These are phyloP conservation scores for Vanderwaltozyma tropicalis DNA, from an alignment of 805 yeast species.

Conservation along the genomic window DNA sequence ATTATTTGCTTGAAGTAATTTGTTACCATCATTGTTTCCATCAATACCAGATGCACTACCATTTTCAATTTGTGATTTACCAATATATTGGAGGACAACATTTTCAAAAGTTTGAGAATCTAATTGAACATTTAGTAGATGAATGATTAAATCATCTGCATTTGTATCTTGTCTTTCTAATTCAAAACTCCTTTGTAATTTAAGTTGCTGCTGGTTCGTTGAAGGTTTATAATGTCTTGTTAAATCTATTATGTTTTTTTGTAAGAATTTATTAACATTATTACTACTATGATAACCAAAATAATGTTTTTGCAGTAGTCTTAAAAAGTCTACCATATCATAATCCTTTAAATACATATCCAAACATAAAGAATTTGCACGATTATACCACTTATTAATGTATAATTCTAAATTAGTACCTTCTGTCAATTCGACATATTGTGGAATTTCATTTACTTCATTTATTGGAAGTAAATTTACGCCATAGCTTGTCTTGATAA, in stretches of 20 bases:
- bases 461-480: conserved; percentile 12
- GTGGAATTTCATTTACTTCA: conserved; percentile 14
- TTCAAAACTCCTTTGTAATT: conserved; percentile 27
- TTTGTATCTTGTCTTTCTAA: conserved; percentile 4
- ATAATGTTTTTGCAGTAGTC: conserved; percentile 45
- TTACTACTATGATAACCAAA: conserved; percentile 29
- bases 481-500: conserved; percentile 32
- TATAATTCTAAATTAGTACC: conserved; percentile 40
- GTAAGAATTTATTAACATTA: conserved; percentile 14
- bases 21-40: conserved; percentile 6
- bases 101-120: conserved; percentile 28
- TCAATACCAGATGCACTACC: not conserved
- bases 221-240: conserved; percentile 20
- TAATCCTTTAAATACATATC: conserved; percentile 53
- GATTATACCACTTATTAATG: conserved; percentile 48
- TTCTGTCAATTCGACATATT: conserved; percentile 16
- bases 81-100: conserved; percentile 11
- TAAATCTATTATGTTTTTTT: conserved; percentile 18
- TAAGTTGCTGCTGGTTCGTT: conserved; percentile 3
- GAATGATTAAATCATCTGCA: conserved; percentile 15
- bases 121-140: conserved; percentile 29
- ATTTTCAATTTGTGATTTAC: not conserved
- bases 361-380: conserved; percentile 56
- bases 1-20: conserved; percentile 36
- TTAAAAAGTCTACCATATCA: conserved; percentile 38